Conservation (phyloP, 2,329 filamentous ascomycete genomes). For the Sphaerostilbella broomeana region DNA sequence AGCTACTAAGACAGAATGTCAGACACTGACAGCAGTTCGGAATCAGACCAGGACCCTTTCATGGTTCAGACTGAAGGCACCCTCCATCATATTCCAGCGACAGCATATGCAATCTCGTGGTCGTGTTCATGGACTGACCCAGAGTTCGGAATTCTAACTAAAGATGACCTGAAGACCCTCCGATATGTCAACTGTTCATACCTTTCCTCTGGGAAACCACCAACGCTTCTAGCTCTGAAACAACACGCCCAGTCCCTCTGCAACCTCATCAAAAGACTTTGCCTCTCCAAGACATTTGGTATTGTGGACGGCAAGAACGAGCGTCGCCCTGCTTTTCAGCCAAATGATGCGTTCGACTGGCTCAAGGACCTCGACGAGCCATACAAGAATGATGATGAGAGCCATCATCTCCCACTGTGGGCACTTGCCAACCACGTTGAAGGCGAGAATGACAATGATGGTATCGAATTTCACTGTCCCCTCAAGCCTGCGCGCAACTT, state of each 20-base stretch:
- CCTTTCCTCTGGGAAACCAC: constrained; percentile 46
- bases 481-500: constrained; percentile 25
- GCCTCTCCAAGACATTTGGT: constrained; percentile 28
- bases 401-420: constrained; percentile 41
- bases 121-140: constrained; percentile 20
- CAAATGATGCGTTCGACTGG: constrained; percentile 51
- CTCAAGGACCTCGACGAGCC: constrained; percentile 43
- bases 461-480: constrained; percentile 41
- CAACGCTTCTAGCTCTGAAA: constrained; percentile 52
- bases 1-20: background rate
- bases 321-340: constrained; percentile 30
- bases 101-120: constrained; percentile 22
- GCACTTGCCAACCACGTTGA: constrained; percentile 41
- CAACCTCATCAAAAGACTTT: constrained; percentile 44
- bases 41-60: background rate
- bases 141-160: constrained; percentile 18
- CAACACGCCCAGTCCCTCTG: constrained; percentile 53
- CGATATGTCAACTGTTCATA: constrained; percentile 51
- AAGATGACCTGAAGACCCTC: constrained; percentile 21
- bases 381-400: constrained; percentile 43
- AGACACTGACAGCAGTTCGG: background rate
- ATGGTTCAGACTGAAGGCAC: background rate
- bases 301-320: constrained; percentile 16
- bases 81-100: constrained; percentile 18
- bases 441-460: constrained; percentile 34